Evolutionary conservation across 1,284 basidiomycete species (phyloP), one percentile per base, ranked within the genome.

Genomic region (Rugiboletus extremiorientalis): DNA sequence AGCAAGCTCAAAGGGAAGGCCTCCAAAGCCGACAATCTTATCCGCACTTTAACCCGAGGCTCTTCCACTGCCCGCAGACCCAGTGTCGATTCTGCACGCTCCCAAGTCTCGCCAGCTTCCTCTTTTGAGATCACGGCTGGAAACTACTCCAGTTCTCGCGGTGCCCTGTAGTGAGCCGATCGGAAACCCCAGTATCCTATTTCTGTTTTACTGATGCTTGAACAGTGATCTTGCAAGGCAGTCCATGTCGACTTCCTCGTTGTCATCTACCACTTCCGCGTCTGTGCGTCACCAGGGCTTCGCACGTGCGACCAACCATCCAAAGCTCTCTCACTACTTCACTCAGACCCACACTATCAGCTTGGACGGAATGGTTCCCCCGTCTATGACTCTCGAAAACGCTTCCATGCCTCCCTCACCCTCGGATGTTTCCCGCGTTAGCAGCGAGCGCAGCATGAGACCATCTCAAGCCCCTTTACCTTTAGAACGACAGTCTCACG

Each of bases 21-120:
- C 38, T 52, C 63, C 41, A 75, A 65, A 59, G 64, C 66, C 18
- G 71, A 80, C 74, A 63, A 66, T 56, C 61, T 76, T 73, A 76
- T 77, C 60, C 74, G 74, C 54, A 69, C 67, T 33, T 79, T 84
- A 55, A 80, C 80, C 58, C 76, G 80, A 50, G 73, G 78, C 57
- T 68, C 77, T 25, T 79, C 75, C 56, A 72, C 68, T 53, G 67
- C 73, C n/a, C 66, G 76, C 47, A 77, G 86, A 55, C 84, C 84
- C 12, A 91, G 88, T 63, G 74, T 71, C 48, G 88, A 91, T 48
- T 91, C 87, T 15, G 69, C 70, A 55, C 77, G 79, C 58, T 85
- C 85, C 22, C 74, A 79, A 52, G 63, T 73, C 37, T 78, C 77
- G 48, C 73, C 76, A 40, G 86, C 85, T 65, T 73, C 76, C 51